Base-by-base conservation (phyloP, 2,329 filamentous ascomycete species). In the Xylaria sp. region DNA sequence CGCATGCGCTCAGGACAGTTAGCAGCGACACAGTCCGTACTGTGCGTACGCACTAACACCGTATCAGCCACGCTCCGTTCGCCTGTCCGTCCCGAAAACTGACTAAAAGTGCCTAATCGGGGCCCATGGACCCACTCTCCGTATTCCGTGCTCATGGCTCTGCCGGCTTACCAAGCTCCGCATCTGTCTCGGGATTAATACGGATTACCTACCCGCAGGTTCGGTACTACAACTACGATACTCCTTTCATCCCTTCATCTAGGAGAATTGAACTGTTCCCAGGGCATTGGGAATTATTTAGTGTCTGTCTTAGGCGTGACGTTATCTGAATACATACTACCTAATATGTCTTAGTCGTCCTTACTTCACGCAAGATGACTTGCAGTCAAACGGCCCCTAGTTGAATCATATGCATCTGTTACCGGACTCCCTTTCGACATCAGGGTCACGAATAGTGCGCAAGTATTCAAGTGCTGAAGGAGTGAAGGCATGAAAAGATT, bases 331-430 rank as follows among this genome's bases (percentile, higher is more conserved):
- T 16, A 16, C 16, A 16, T 16, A 16, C 16, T 16, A 16, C 16
- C 16, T 16, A 16, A 16, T n/a, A 34, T 52, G 50, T 42, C 50
- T 52, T 39, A 19, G 34, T 46, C 34, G 19, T 23, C 50, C 52
- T 55, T 49, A 42, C 30, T 37, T 61, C 39, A 35, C 23, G 53
- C 56, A 42, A 46, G 44, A 63, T 63, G 51, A 55, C 46, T 54
- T 61, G 53, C 53, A 61, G 47, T 19, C 16, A 39, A 30, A 57
- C 37, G 47, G 13, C 50, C 5, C 35, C 35, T 8, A 18, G 34
- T 9, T 16, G 19, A 10, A 34, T 30, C 30, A 16, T 30, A 2
- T 10, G 11, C 3, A 4, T 49, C 30, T 4, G 5, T n/a, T 7
- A 4, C 39, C n/a, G n/a, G 3, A 16, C 34, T 34, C 0, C 6